Percentiles rank a stretch among this genome's conserved stretches.
Evolutionary conservation across 2,329 filamentous ascomycete species (phyloP).

Genomic region (Xylaria polymorpha): DNA sequence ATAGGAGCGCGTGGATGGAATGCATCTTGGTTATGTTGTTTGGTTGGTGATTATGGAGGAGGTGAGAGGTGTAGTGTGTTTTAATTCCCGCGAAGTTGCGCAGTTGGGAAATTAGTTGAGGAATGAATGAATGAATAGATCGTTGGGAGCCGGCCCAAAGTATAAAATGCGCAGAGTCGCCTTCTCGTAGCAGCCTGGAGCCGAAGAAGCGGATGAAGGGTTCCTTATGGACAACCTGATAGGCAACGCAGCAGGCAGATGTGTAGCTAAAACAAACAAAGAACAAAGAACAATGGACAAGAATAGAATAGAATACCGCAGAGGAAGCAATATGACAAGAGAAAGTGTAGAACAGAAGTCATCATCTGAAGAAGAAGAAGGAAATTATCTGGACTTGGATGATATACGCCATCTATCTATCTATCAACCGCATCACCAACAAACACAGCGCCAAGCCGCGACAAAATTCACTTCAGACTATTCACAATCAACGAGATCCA

Average conservation of each 20-base stretch:
- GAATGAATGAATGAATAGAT: background rate
- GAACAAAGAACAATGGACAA: background rate
- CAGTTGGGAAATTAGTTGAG: background rate
- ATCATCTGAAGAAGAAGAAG: background rate
- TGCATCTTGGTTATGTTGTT: conserved; percentile 3
- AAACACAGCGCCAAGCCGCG: conserved; percentile 1
- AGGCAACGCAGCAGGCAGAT: background rate
- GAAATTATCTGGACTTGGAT: background rate
- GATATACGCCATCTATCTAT: too few species aligned
- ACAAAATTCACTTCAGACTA: background rate
- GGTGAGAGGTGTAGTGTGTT: background rate
- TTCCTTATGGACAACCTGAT: background rate
- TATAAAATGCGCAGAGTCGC: background rate
- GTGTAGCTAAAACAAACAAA: background rate
- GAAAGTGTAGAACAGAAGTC: background rate
- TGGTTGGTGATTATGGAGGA: background rate
- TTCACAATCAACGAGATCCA: conserved; percentile 1
- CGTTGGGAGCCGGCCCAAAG: conserved; percentile 11
- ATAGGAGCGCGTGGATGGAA: conserved; percentile 11
- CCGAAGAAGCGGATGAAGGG: background rate
- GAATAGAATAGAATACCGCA: conserved; percentile 1
- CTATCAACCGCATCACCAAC: background rate
- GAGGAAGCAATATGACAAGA: background rate
- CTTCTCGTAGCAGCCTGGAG: too few species aligned
- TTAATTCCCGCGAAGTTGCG: background rate